These are phyloP conservation scores for Globisporangium recalcitrans DNA, from an alignment of 352 stramenopile genomes.

Conservation along the genomic window DNA sequence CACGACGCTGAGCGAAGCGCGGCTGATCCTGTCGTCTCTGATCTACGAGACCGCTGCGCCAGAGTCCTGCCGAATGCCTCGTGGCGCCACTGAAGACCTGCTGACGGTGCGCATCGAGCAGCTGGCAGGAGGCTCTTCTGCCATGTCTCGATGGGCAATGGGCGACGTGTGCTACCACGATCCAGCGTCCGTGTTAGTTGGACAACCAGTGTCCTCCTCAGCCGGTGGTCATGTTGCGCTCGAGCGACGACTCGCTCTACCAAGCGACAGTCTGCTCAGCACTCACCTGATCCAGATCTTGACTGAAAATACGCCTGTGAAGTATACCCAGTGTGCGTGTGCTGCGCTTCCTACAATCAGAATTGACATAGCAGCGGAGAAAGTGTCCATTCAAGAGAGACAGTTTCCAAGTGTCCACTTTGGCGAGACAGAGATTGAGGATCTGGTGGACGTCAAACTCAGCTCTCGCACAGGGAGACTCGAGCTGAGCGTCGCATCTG, in stretches of 20 bases:
- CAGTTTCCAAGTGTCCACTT: neutral
- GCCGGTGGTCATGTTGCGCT: neutral
- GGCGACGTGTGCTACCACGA: slow-evolving; percentile 1
- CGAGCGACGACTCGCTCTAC: slow-evolving; percentile 1
- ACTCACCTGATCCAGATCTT: slow-evolving; percentile 1
- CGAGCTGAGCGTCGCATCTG: slow-evolving; percentile 2
- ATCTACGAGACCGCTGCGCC: slow-evolving; percentile 15
- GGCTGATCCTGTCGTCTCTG: slow-evolving; percentile 25
- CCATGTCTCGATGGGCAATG: neutral
- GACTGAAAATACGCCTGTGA: neutral
- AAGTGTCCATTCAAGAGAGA: neutral
- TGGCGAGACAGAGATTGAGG: neutral
- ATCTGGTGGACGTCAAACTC: slow-evolving; percentile 2
- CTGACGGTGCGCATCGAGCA: slow-evolving; percentile 4
- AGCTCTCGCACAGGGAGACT: neutral
- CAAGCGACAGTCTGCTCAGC: neutral
- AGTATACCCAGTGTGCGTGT: neutral
- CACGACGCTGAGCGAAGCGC: slow-evolving; percentile 25
- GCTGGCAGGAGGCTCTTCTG: neutral
- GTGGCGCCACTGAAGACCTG: neutral
- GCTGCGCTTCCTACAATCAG: neutral
- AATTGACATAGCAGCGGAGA: neutral
- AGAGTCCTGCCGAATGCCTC: neutral
- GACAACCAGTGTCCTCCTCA: neutral
- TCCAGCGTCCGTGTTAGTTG: neutral